phyloP scores from a whole-genome alignment of 2,329 filamentous ascomycete species.

The Penicillium sp. region DNA sequence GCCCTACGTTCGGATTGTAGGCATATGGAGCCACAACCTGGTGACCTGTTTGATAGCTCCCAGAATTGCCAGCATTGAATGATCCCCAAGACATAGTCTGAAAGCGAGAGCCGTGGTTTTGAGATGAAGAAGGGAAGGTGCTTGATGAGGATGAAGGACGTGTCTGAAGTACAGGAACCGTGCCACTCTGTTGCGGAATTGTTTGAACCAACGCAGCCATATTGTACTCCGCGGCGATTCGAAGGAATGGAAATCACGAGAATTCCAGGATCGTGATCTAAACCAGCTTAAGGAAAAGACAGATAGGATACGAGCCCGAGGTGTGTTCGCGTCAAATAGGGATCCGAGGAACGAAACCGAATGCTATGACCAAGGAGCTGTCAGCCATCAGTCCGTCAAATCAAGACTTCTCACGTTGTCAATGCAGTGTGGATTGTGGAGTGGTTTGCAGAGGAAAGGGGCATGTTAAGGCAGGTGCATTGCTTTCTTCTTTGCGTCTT shows the following conservation, averaged over 20 bases:
- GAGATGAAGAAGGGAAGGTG: constrained; percentile 46
- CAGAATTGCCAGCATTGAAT: constrained; percentile 40
- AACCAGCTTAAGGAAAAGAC: constrained; percentile 6
- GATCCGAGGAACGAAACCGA: constrained; percentile 17
- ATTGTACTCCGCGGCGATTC: constrained; percentile 41
- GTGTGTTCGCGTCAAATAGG: constrained; percentile 18
- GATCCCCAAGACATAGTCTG: constrained; percentile 42
- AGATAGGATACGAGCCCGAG: constrained; percentile 3
- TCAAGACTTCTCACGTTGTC: constrained; percentile 4
- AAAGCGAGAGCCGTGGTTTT: constrained; percentile 37
- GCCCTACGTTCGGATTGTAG: constrained; percentile 66
- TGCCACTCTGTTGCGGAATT: constrained; percentile 70
- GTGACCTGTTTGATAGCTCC: constrained; percentile 49
- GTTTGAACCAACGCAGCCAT: constrained; percentile 86
- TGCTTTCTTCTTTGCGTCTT: constrained; percentile 12
- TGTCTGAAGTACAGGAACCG: constrained; percentile 71
- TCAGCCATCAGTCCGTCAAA: constrained; percentile 22
- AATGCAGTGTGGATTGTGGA: constrained; percentile 1
- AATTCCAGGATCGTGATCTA: constrained; percentile 22
- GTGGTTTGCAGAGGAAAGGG: constrained; percentile 6
- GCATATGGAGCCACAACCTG: constrained; percentile 72
- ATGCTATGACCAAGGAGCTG: constrained; percentile 20
- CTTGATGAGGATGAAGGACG: constrained; percentile 63
- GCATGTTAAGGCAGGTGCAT: neutral
- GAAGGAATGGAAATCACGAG: constrained; percentile 17